phyloP scores from a whole-genome alignment of 768 basidiomycete genomes.

The Psilocybe azurescens region DNA sequence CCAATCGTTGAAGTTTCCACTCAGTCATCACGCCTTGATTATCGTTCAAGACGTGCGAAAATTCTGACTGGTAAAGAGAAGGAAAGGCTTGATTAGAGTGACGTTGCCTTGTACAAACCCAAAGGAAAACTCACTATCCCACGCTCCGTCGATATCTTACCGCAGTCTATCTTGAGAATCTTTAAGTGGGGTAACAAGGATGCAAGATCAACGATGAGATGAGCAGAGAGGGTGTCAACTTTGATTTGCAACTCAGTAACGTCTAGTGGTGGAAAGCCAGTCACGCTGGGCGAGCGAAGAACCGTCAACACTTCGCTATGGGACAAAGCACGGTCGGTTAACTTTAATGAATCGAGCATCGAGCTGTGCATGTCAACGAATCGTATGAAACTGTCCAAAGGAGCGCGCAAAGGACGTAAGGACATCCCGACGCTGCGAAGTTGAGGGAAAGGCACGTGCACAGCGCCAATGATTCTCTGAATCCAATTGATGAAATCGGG shows the following conservation, averaged over 20 bases:
- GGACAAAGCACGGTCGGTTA: slow-evolving; percentile 42
- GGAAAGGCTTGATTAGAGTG: background rate
- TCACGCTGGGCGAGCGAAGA: slow-evolving; percentile 17
- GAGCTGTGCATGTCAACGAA: slow-evolving; percentile 36
- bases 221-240: slow-evolving; percentile 14
- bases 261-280: background rate
- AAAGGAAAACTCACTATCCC: background rate
- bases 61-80: background rate
- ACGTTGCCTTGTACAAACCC: background rate
- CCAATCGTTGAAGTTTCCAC: background rate
- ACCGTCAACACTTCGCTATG: slow-evolving; percentile 34
- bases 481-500: slow-evolving; percentile 46
- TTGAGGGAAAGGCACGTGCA: slow-evolving; percentile 33
- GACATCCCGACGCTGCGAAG: slow-evolving; percentile 40
- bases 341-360: slow-evolving; percentile 36
- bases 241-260: slow-evolving; percentile 18
- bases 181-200: slow-evolving; percentile 16
- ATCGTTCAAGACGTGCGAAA: background rate
- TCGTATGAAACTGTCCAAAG: slow-evolving; percentile 28
- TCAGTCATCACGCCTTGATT: background rate
- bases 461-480: slow-evolving; percentile 36
- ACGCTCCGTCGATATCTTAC: background rate
- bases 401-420: slow-evolving; percentile 44
- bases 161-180: slow-evolving; percentile 20
- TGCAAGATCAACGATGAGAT: slow-evolving; percentile 15